Evolutionary conservation across 106 monocot genomes (phyloP).

Genomic region (Agapanthus africanus): DNA sequence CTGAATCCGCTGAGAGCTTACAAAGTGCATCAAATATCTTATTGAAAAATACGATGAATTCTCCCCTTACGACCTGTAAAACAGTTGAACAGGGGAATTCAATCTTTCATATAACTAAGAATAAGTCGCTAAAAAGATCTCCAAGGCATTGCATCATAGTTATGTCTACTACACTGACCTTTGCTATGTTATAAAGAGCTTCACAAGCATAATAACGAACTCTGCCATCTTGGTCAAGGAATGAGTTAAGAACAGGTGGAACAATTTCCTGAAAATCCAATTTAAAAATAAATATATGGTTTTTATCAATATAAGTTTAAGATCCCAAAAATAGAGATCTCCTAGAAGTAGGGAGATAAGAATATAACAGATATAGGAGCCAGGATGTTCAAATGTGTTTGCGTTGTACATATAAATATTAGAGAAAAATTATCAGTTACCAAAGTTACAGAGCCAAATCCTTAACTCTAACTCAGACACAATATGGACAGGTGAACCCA

Average conservation of each 20-base stretch:
- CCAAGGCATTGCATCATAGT: background rate
- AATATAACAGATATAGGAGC: too few relatives aligned
- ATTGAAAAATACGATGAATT: slow-evolving; percentile 84
- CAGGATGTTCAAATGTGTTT: too few relatives aligned
- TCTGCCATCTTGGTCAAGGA: slow-evolving; percentile 80
- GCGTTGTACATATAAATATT: too few relatives aligned
- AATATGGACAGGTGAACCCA: too few relatives aligned
- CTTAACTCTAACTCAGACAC: too few relatives aligned
- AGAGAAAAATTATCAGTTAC: too few relatives aligned
- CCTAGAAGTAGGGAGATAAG: too few relatives aligned
- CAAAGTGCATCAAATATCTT: slow-evolving; percentile 95
- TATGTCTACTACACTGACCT: slow-evolving; percentile 31
- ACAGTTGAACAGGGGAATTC: background rate
- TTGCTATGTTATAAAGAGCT: slow-evolving; percentile 96
- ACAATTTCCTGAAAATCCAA: slow-evolving; percentile 82
- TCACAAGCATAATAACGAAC: slow-evolving; percentile 98
- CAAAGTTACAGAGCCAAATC: too few relatives aligned
- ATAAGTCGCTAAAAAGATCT: background rate
- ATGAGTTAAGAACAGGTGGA: slow-evolving; percentile 76
- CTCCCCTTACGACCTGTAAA: slow-evolving; percentile 86
- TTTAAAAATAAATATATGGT: too few relatives aligned
- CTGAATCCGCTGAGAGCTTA: slow-evolving; percentile 88
- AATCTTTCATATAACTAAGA: slow-evolving; percentile 1
- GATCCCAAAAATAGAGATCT: too few relatives aligned
- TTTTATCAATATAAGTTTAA: too few relatives aligned